Base-by-base conservation (phyloP, 371 early-diverging fungal species). In the Fennellomyces sp. region DNA sequence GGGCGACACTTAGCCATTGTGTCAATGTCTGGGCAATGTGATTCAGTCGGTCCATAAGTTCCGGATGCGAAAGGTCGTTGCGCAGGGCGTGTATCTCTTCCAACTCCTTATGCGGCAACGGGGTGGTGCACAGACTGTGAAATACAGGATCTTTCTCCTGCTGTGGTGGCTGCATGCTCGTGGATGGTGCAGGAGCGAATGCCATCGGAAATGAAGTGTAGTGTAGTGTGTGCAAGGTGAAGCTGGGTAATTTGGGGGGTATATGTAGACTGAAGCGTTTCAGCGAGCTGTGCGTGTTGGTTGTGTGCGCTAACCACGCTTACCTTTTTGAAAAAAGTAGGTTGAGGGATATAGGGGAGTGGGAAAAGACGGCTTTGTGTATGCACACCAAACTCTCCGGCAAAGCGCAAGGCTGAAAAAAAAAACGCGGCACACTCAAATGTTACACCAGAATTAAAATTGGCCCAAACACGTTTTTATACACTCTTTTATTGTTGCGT, bases 1-100 rank as follows among this genome's bases (percentile, higher is more conserved):
- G 78, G n/a, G 72, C 70, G 17, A 55, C 53, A 54, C 72, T 70
- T 30, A 77, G 42, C 78, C 78, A 77, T 13, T 56, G 59, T 41
- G 57, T 68, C 19, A 76, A 63, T 33, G 61, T 47, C 13, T 42
- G 31, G 12, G 65, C 60, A 12, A 71, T 54, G n/a, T 19, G 54
- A n/a, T 66, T 64, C 26, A 70, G 64, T 28, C 41, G 53, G 23
- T 41, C 51, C 29, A 61, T 29, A 5, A 65, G 10, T 28, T 61
- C 66, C 5, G 33, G 56, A 23, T 47, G 35, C 5, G 58, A 36
- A 10, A 64, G 48, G 4, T 38, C 47, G 3, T 64, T 59, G 30
- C 65, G 73, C 3, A 57, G 33, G 21, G 45, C 23, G 23, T 58
- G 17, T 11, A 69, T 33, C n/a, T 58, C 56, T 49, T 63, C 33